A percentile compares a stretch with the other conserved stretches of the same genome.
These are phyloP conservation scores for Epicoccum sorghinum DNA, from an alignment of 2,329 filamentous ascomycete genomes.

Conservation along the genomic window DNA sequence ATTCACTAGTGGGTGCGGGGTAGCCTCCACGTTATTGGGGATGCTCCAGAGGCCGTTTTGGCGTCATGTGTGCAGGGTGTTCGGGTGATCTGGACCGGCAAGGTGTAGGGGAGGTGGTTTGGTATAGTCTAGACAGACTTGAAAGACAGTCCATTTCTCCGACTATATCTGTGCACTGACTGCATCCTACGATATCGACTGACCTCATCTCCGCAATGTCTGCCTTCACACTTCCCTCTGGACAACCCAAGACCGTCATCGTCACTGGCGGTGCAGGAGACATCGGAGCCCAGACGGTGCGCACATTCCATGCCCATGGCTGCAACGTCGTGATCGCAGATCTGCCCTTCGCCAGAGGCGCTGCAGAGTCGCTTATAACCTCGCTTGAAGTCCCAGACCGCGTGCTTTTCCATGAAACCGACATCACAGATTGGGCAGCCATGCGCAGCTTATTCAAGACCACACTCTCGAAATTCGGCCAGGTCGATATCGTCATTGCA, in stretches of 20 bases:
- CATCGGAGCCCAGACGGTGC: slow-evolving; percentile 51
- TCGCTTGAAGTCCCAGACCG: slow-evolving; percentile 33
- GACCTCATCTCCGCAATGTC: neutral
- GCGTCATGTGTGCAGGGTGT: neutral
- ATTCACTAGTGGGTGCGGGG: slow-evolving; percentile 12
- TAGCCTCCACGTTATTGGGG: slow-evolving; percentile 13
- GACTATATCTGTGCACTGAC: neutral
- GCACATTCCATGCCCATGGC: slow-evolving; percentile 44
- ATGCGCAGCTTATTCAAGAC: slow-evolving; percentile 44
- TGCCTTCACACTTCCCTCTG: slow-evolving; percentile 11
- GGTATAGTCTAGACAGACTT: neutral
- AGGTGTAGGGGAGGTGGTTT: neutral
- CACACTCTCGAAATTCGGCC: slow-evolving; percentile 41
- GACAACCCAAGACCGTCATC: slow-evolving; percentile 45
- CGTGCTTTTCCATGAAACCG: slow-evolving; percentile 46
- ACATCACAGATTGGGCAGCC: slow-evolving; percentile 48
- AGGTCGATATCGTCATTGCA: slow-evolving; percentile 50
- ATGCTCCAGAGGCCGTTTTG: neutral
- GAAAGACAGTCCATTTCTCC: neutral
- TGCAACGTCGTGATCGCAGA: slow-evolving; percentile 51
- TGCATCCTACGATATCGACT: neutral
- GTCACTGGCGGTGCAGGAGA: slow-evolving; percentile 51
- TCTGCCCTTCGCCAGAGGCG: slow-evolving; percentile 28
- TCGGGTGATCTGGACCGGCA: neutral
- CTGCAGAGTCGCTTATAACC: slow-evolving; percentile 38